Evolutionary conservation across 805 yeast species (phyloP), one percentile per base, ranked within the genome.

Genomic region (Candida nitratophila): DNA sequence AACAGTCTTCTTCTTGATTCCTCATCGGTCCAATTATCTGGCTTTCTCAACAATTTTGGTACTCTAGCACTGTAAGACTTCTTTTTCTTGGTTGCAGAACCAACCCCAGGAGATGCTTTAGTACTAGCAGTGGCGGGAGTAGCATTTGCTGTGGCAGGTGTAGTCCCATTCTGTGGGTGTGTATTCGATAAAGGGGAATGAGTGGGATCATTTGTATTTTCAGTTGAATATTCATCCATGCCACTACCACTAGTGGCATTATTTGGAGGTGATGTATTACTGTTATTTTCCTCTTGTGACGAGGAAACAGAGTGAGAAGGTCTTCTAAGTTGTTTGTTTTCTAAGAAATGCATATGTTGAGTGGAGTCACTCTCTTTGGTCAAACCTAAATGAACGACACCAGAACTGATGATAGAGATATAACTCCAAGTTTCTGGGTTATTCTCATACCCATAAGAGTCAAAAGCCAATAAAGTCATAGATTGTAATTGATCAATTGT

Each of bases 1-100:
- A 54, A 44, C 50, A 60, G 17, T 57, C 70, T 43, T 58, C 55
- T 47, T 60, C 69, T 57, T 7, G 59, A 55, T 40, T 67, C 70
- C 17, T 53, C 60, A 42, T 66, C 70, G n/a, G 65, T 57, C 69
- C 71, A 67, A 39, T 61, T 57, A 17, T 57, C 57, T 1, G 61
- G 58, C 29, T 50, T 54, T 21, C 43, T 41, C 20, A 55, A 41
- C 10, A 55, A 22, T 29, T 50, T 46, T 8, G 55, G 49, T 16
- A 50, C 40, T 36, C 50, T 49, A 3, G 59, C 47, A 10, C 50
- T 30, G 3, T 27, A 29, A 9, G 41, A 27, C 14, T 29, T 42
- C 22, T 20, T 37, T 29, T 30, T 38, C 26, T 29, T 29, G 4
- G 32, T 10, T 10, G 8, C 4, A 29, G 32, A 8, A 24, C 10